Evolutionary conservation across 164 flowering plant species (phyloP), one percentile per base, ranked within the genome.

Genomic region (Saururus chinensis): DNA sequence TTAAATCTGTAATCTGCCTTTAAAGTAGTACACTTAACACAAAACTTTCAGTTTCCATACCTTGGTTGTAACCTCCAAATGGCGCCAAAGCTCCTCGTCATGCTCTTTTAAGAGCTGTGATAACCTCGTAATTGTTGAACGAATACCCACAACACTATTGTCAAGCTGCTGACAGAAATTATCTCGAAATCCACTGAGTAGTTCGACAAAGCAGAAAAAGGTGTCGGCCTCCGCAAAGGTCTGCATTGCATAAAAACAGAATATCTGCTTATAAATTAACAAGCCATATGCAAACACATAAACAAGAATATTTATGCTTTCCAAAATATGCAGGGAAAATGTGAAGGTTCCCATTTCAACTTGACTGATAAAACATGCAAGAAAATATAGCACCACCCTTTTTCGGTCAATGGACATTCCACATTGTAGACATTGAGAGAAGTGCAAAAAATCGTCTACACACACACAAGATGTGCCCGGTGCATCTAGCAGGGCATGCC

Each of bases 21-120:
- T 30, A 30, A 30, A 30, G 37, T 6, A 30, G 6, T 30, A 30
- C 37, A 30, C 37, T 30, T 30, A 2, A 6, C 37, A 30, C 37
- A 6, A 30, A 30, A 2, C 6, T 30, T 2, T 30, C 37, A 30
- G 6, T 30, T 6, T 30, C 37, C 37, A 2, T 77, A 87, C 99
- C 71, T 91, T 91, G 35, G 97, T 87, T 62, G 99, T 89, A 77
- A 95, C 66, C 80, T 95, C 99, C 68, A 95, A 87, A 76, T 95
- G 99, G 55, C 97, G 96, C 99, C 99, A 95, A 51, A 95, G 91
- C 74, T 95, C 99, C 70, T 91, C 97, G 76, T 95, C 99, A 66
- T 91, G 97, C 66, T 95, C 93, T 74, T 86, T 95, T 54, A 95
- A 66, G 66, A 91, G 81, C 68, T 74, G 78, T 51, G 97, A 88